A percentile compares a stretch with the other conserved stretches of the same genome.
phyloP scores from a whole-genome alignment of 441 rosid species.

The Croton setiger region DNA sequence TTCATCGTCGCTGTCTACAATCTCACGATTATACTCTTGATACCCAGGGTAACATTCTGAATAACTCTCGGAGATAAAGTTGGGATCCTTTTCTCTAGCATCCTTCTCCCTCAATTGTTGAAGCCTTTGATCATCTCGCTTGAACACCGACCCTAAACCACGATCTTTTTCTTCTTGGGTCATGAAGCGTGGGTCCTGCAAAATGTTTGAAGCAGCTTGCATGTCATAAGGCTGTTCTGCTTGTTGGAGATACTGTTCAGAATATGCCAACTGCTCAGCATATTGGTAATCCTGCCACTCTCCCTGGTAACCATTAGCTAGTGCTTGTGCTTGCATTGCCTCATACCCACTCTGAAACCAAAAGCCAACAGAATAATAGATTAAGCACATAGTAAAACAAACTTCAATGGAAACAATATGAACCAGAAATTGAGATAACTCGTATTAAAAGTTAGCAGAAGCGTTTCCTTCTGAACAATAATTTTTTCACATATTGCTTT shows the following conservation, averaged over 20 bases:
- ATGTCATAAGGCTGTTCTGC: constrained; percentile 58
- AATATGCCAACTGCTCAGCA: constrained; percentile 73
- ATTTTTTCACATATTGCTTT: constrained; percentile 1
- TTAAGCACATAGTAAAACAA: background rate
- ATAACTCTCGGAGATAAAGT: constrained; percentile 88
- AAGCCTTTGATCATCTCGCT: constrained; percentile 95
- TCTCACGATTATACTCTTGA: constrained; percentile 92
- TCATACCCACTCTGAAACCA: constrained; percentile 69
- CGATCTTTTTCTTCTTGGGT: constrained; percentile 98
- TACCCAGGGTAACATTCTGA: constrained; percentile 99
- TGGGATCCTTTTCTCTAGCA: constrained; percentile 92
- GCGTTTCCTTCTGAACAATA: constrained; percentile 4
- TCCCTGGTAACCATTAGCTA: constrained; percentile 69
- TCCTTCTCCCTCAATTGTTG: constrained; percentile 89
- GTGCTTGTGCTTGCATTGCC: constrained; percentile 66
- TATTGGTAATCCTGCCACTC: constrained; percentile 94
- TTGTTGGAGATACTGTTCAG: constrained; percentile 75
- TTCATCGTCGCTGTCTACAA: constrained; percentile 89
- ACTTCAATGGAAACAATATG: background rate
- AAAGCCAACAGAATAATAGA: constrained; percentile 4
- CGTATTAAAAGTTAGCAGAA: background rate
- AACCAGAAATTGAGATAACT: constrained; percentile 7
- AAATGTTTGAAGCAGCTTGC: constrained; percentile 42
- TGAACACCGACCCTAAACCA: constrained; percentile 94
- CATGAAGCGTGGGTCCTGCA: constrained; percentile 81